A percentile compares a stretch with the other conserved stretches of the same genome.
phyloP scores from a whole-genome alignment of 164 flowering plant genomes.

The Vitis cinerea region DNA sequence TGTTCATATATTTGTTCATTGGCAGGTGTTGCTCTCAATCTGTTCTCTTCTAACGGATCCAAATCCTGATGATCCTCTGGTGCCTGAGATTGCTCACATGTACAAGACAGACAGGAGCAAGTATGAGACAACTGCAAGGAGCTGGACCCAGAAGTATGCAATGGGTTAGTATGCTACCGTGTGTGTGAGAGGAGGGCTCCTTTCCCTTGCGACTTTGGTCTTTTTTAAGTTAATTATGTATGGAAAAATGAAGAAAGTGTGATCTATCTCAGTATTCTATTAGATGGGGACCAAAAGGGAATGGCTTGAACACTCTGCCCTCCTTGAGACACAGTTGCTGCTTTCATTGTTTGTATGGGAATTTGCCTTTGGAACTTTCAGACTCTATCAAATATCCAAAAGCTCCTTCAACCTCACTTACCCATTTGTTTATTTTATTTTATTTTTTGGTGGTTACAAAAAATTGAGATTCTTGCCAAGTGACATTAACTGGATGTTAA shows the following conservation, averaged over 20 bases:
- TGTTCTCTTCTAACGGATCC: slow-evolving; percentile 47
- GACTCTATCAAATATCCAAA: background rate
- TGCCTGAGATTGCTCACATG: slow-evolving; percentile 49
- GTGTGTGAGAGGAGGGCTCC: slow-evolving; percentile 19
- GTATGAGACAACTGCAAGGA: slow-evolving; percentile 44
- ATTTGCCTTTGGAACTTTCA: slow-evolving; percentile 8
- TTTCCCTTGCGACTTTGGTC: slow-evolving; percentile 22
- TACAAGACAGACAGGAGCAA: slow-evolving; percentile 47
- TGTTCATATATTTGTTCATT: background rate
- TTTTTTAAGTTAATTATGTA: slow-evolving; percentile 9
- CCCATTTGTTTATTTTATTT: too few relatives aligned
- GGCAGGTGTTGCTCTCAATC: slow-evolving; percentile 42
- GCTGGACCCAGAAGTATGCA: slow-evolving; percentile 72
- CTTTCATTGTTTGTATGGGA: slow-evolving; percentile 25
- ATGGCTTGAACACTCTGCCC: slow-evolving; percentile 15
- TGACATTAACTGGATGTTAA: too few relatives aligned
- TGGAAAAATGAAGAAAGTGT: slow-evolving; percentile 20
- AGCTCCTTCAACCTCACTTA: too few relatives aligned
- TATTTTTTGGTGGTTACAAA: too few relatives aligned
- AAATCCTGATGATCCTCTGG: slow-evolving; percentile 47
- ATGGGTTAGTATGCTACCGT: slow-evolving; percentile 45
- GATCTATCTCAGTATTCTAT: slow-evolving; percentile 8
- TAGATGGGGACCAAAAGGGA: slow-evolving; percentile 17
- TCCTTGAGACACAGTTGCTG: slow-evolving; percentile 18
- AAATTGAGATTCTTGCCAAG: too few relatives aligned